Percentiles rank a stretch among this genome's conserved stretches.
Conservation (phyloP, 768 basidiomycete species). For the Auricularia cornea region DNA sequence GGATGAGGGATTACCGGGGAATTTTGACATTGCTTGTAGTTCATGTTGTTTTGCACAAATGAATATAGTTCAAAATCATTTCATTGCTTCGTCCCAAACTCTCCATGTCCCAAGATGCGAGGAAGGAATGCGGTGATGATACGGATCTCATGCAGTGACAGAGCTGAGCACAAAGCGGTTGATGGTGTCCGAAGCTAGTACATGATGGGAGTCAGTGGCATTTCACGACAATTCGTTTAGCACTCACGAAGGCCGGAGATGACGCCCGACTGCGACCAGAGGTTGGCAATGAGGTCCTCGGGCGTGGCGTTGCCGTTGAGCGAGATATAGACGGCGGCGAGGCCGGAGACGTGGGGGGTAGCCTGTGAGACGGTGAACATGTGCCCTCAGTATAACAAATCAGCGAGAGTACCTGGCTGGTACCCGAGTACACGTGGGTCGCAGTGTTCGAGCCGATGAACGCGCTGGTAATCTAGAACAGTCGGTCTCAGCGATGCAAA, state of each 20-base stretch:
- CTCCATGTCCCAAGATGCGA: too few relatives aligned
- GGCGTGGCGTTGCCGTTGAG: conserved; percentile 25
- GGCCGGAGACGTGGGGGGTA: conserved; percentile 33
- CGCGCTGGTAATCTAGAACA: conserved; percentile 8
- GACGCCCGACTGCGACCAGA: conserved; percentile 21
- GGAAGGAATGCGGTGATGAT: too few relatives aligned
- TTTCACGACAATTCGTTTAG: conserved; percentile 13
- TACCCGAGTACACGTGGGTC: background rate
- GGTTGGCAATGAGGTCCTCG: conserved; percentile 18
- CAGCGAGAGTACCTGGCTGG: background rate
- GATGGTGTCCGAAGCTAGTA: conserved; percentile 2
- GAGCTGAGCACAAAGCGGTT: conserved; percentile 3
- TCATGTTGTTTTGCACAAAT: too few relatives aligned
- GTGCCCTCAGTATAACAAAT: background rate
- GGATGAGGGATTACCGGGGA: too few relatives aligned
- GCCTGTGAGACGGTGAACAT: conserved; percentile 17
- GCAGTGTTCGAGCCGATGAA: conserved; percentile 2
- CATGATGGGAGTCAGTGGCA: conserved; percentile 14
- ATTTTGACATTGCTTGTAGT: too few relatives aligned
- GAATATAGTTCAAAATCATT: too few relatives aligned
- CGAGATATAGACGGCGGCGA: conserved; percentile 31
- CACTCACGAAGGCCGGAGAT: conserved; percentile 18
- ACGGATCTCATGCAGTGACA: background rate
- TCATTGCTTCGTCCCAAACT: too few relatives aligned
- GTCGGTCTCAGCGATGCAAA: conserved; percentile 2